Percentiles rank a stretch among this genome's conserved stretches.
Conservation (phyloP, 2,329 filamentous ascomycete species). For the Capronia epimyces region DNA sequence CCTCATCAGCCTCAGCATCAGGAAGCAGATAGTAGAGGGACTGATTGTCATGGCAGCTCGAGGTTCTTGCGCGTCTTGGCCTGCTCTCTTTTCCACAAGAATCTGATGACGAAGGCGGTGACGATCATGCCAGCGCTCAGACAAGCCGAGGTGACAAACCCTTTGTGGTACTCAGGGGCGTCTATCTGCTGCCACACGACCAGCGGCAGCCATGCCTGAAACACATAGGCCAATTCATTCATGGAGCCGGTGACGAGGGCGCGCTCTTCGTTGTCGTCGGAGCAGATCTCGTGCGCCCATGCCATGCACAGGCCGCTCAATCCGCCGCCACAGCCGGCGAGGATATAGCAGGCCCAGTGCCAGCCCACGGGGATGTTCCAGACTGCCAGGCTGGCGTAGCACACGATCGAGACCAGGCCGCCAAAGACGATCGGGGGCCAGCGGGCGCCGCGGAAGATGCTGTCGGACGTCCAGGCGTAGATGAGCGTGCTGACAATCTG, state of each 20-base stretch:
- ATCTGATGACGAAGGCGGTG: constrained; percentile 44
- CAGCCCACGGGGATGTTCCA: constrained; percentile 50
- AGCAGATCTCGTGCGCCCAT: constrained; percentile 53
- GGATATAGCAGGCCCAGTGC: constrained; percentile 60
- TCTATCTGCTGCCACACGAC: constrained; percentile 58
- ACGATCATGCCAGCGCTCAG: constrained; percentile 20
- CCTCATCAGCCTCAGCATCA: too few species aligned
- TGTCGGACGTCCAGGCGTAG: constrained; percentile 63
- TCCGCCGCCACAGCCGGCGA: constrained; percentile 46
- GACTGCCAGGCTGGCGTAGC: constrained; percentile 42
- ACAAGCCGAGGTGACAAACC: constrained; percentile 52
- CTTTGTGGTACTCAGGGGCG: constrained; percentile 55
- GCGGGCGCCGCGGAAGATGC: constrained; percentile 52
- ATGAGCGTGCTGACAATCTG: constrained; percentile 56
- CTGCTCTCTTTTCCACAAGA: constrained; percentile 39
- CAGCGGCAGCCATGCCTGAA: constrained; percentile 62
- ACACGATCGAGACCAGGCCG: constrained; percentile 42
- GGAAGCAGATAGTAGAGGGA: background rate
- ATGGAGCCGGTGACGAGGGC: constrained; percentile 61
- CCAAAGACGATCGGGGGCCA: constrained; percentile 62
- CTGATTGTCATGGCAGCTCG: background rate
- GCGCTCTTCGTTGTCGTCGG: constrained; percentile 30
- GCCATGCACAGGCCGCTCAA: constrained; percentile 49
- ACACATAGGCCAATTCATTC: constrained; percentile 65
- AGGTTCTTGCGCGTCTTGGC: constrained; percentile 30